Evolutionary conservation across 306 rosid species (phyloP).

Genomic region (Inga leiocalycina): DNA sequence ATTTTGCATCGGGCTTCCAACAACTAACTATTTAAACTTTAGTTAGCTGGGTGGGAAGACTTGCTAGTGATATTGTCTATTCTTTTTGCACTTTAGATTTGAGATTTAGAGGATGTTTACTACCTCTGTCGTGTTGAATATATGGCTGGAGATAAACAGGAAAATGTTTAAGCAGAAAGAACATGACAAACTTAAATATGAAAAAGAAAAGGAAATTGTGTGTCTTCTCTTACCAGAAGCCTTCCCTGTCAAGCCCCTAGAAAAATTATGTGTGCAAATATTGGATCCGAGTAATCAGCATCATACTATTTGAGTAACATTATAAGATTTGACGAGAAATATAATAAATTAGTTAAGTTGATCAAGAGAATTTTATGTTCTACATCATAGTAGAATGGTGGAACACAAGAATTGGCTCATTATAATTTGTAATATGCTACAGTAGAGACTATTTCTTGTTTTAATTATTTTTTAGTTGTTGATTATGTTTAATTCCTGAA

Average conservation of each 20-base stretch:
- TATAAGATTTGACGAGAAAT: neutral
- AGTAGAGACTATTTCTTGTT: too few relatives aligned
- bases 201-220: neutral
- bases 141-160: neutral
- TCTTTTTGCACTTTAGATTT: neutral
- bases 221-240: neutral
- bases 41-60: conserved; percentile 1
- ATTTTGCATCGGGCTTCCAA: too few relatives aligned
- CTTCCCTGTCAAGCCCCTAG: neutral
- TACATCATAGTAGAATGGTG: neutral
- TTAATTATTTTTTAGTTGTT: too few relatives aligned
- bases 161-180: neutral
- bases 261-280: neutral
- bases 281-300: neutral
- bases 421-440: neutral
- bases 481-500: too few relatives aligned
- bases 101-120: neutral
- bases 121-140: neutral
- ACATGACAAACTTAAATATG: neutral
- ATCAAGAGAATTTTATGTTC: neutral
- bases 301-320: neutral
- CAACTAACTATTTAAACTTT: too few relatives aligned
- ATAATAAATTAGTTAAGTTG: neutral
- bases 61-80: neutral
- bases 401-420: neutral